These are phyloP conservation scores for Penicillium sp. DNA, from an alignment of 2,329 filamentous ascomycete genomes.

Conservation along the genomic window DNA sequence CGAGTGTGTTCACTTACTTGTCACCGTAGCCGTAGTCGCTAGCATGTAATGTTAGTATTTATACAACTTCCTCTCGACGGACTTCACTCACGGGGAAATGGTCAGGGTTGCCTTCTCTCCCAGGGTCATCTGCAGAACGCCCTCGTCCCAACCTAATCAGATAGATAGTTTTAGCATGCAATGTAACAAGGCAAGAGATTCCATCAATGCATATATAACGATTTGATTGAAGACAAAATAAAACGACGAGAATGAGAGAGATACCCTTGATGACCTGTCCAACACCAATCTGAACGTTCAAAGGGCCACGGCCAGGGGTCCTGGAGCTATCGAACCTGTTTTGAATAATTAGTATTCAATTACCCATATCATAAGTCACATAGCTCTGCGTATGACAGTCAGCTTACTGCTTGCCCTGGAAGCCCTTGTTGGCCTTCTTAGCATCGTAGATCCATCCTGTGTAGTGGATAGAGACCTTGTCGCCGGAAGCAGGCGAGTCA, in stretches of 20 bases:
- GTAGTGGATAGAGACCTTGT: slow-evolving; percentile 79
- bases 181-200: not conserved
- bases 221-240: too few species aligned
- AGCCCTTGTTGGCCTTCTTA: slow-evolving; percentile 50
- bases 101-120: slow-evolving; percentile 79
- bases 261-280: slow-evolving; percentile 78
- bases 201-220: not conserved
- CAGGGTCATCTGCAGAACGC: slow-evolving; percentile 70
- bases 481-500: slow-evolving; percentile 53
- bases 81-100: slow-evolving; percentile 58
- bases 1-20: slow-evolving; percentile 24
- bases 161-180: not conserved
- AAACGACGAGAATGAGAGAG: slow-evolving; percentile 34
- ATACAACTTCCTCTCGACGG: not conserved
- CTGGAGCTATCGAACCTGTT: slow-evolving; percentile 78
- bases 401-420: slow-evolving; percentile 60
- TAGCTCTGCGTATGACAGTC: not conserved
- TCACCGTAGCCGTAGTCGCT: slow-evolving; percentile 33
- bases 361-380: not conserved
- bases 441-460: slow-evolving; percentile 73
- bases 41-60: not conserved
- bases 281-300: slow-evolving; percentile 67
- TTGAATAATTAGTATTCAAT: not conserved
- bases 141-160: slow-evolving; percentile 64
- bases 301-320: slow-evolving; percentile 57